Evolutionary conservation across 257 asterid genomes (phyloP), one percentile per base, ranked within the genome.

Genomic region (Solanum lignicaule): DNA sequence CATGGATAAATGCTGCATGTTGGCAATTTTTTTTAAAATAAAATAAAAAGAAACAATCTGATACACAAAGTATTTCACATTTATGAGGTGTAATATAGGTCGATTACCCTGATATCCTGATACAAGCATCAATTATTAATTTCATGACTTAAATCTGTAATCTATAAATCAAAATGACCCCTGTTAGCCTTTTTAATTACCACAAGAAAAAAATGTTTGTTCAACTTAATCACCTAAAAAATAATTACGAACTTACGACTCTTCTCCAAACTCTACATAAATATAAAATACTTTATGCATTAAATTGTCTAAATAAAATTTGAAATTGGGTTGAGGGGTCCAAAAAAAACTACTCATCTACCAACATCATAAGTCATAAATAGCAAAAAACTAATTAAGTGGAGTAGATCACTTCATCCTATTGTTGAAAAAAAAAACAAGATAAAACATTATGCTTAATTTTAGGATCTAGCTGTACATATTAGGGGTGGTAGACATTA

Each of bases 281-380:
- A 10, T 1, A 62, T n/a, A 62, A 62, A 62, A 62, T 62, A n/a
- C 15, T 62, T n/a, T n/a, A 6, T 62, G 3, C 1, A 11, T 10
- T 11, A 10, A 2, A 10, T 2, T 10, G 6, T 62, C 1, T 9
- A 25, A 5, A 27, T 35, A 79, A 43, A 43, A 14, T 25, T 75
- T 43, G 12, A 43, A 39, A 78, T 20, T 15, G 13, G 25, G 35
- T 15, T 2, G 39, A 43, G 13, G 38, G 66, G 66, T 79, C 85
- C 84, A 1, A 33, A 7, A 69, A 29, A 55, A 14, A 29, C 68
- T 81, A 81, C 27, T 81, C 25, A 62, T 46, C 27, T 46, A 81
- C 68, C 66, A 46, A 81, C 85, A 16, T 81, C 85, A 81, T 46
- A 81, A 46, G 85, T 81, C 66, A 81, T 81, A 81, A 81, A 81